Conservation (phyloP, 164 flowering plant genomes). For the Paratinospora sagittata region DNA sequence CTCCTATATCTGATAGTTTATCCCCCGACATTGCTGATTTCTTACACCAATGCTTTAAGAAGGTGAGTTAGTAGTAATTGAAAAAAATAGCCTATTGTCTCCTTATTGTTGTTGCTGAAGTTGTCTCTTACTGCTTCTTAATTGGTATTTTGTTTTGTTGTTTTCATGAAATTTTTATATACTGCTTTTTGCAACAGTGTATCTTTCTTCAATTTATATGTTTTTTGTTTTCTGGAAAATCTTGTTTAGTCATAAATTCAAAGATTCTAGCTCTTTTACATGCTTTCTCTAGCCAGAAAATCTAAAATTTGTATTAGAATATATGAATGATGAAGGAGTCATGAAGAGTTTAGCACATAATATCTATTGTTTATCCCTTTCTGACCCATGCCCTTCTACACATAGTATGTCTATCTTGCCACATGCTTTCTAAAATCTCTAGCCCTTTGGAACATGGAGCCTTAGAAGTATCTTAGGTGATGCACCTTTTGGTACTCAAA, state of each 20-base stretch:
- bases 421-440: too few relatives aligned
- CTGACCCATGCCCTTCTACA: too few relatives aligned
- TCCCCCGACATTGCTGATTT: slow-evolving; percentile 93
- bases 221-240: background rate
- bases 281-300: background rate
- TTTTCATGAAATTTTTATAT: background rate
- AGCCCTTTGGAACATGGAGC: too few relatives aligned
- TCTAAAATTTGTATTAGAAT: background rate
- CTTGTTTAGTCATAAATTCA: background rate
- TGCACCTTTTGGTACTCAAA: too few relatives aligned
- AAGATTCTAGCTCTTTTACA: background rate
- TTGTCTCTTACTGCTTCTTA: background rate
- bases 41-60: slow-evolving; percentile 87
- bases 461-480: too few relatives aligned
- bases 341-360: too few relatives aligned
- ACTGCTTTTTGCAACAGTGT: background rate
- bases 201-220: background rate
- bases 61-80: slow-evolving; percentile 40
- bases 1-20: slow-evolving; percentile 90
- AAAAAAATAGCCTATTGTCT: background rate
- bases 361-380: too few relatives aligned
- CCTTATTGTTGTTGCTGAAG: background rate
- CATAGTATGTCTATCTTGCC: too few relatives aligned
- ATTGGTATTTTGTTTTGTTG: background rate
- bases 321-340: background rate